Evolutionary conservation across 768 basidiomycete species (phyloP).

Genomic region (Ramaria sp.): DNA sequence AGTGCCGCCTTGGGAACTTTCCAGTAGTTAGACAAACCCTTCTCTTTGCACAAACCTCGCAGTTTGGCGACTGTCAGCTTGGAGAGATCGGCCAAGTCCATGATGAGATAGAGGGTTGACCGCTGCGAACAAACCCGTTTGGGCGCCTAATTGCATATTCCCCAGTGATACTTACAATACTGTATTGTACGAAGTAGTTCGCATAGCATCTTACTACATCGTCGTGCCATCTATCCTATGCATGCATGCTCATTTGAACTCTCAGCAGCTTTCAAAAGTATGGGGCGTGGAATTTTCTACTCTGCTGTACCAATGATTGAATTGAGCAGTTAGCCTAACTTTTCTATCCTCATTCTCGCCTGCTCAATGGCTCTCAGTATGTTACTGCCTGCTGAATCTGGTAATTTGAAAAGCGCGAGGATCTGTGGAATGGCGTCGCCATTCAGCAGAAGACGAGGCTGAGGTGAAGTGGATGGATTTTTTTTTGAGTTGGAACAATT

Average conservation of each 20-base stretch:
- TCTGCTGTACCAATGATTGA: no score
- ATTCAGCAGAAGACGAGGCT: conserved; percentile 31
- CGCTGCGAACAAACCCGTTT: no score
- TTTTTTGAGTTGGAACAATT: conserved; percentile 7
- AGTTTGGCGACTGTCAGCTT: conserved; percentile 53
- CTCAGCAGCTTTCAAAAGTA: no score
- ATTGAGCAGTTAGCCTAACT: background rate
- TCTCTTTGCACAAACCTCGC: conserved; percentile 58
- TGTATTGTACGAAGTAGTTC: no score
- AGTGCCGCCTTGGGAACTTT: conserved; percentile 49
- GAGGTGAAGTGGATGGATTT: conserved; percentile 8
- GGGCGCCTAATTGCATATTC: no score
- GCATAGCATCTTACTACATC: no score
- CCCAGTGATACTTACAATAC: no score
- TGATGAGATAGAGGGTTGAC: background rate
- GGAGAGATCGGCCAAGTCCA: conserved; percentile 10
- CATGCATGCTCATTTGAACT: background rate
- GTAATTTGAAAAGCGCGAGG: conserved; percentile 34
- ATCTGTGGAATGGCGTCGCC: conserved; percentile 46
- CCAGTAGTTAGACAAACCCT: conserved; percentile 50
- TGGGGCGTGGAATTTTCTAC: no score
- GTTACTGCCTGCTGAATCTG: conserved; percentile 34
- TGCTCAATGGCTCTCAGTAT: conserved; percentile 61
- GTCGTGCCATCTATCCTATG: background rate
- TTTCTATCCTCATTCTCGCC: conserved; percentile 23